Evolutionary conservation across 768 basidiomycete genomes (phyloP), one percentile per base, ranked within the genome.

Genomic region (Chalciporus pseudorubinellus): DNA sequence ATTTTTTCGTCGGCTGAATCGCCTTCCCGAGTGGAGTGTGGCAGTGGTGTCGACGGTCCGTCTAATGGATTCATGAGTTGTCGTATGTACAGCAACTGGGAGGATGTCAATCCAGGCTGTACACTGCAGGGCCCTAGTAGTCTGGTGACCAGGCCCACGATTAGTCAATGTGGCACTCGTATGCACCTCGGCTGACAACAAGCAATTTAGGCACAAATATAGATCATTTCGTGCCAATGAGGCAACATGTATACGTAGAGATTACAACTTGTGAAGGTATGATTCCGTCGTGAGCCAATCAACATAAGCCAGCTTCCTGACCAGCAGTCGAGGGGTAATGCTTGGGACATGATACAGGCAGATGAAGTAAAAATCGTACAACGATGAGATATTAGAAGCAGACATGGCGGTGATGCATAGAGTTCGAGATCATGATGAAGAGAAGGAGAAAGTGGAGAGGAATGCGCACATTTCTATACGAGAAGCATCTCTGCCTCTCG

Each of bases 401-500:
- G 21, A 39, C 10, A 21, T 41, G 34, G 40, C 20, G 3, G 24
- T 44, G 39, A 51, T n/a, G 2, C 7, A n/a, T 1, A 36, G 11
- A 21, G 48, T 45, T 24, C 22, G 49, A 45, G 45, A 44, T 24
- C 22, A 48, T 44, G 45, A 44, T 22, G 34, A 26, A 49, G 24
- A 57, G 31, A 46, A 16, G 10, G 31, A 38, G 40, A 14, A 38
- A 40, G 20, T 16, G 33, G 14, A 40, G 6, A 19, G 21, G 24
- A 33, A 11, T 14, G 34, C 19, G 28, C 8, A 14, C 10, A n/a
- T 11, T 31, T 31, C 48, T 63, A 87, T 18, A 91, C 83, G 40
- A 91, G 78, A 46, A 87, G 72, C 62, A 87, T 76, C 45, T 78
- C 66, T 19, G 68, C 65, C 28, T 75, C 67, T 22, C 68, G 72